phyloP scores from a whole-genome alignment of 2,329 filamentous ascomycete species.

The Dactylellina leptospora region DNA sequence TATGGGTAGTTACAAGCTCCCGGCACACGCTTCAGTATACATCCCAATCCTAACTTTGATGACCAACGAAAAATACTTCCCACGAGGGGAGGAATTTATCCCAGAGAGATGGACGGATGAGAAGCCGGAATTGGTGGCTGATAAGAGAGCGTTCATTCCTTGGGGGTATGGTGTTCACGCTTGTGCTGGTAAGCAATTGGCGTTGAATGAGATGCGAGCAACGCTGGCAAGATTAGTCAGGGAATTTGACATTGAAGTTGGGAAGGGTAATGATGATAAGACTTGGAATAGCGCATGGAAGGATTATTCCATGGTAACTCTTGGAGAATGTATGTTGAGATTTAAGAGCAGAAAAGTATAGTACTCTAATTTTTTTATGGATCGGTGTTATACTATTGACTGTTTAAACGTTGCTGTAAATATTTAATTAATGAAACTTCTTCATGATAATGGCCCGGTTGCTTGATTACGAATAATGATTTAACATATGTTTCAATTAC shows the following conservation, averaged over 20 bases:
- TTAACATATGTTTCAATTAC: too few relatives aligned
- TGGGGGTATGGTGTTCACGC: conserved; percentile 39
- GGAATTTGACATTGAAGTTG: conserved; percentile 34
- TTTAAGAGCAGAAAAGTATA: conserved; percentile 34
- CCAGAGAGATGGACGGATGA: conserved; percentile 62
- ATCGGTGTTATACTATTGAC: too few relatives aligned
- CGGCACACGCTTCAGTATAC: conserved; percentile 62
- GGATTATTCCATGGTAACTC: conserved; percentile 37
- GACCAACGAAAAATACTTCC: conserved; percentile 62
- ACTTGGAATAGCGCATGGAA: conserved; percentile 32
- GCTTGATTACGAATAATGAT: too few relatives aligned
- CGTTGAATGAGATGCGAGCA: conserved; percentile 43
- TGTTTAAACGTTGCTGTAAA: too few relatives aligned
- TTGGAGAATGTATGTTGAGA: conserved; percentile 31
- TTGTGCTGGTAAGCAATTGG: conserved; percentile 50
- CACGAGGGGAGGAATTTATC: conserved; percentile 61
- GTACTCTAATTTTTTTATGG: too few relatives aligned
- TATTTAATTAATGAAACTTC: too few relatives aligned
- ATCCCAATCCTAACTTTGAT: conserved; percentile 63
- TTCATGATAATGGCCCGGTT: too few relatives aligned
- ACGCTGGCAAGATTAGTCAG: conserved; percentile 36
- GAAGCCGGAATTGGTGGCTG: conserved; percentile 22
- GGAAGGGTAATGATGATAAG: conserved; percentile 22
- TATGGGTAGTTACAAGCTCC: conserved; percentile 62
- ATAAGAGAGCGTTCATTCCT: conserved; percentile 42